Evolutionary conservation across 2,329 filamentous ascomycete genomes (phyloP).

Genomic region (Pestalotiopsis sp.): DNA sequence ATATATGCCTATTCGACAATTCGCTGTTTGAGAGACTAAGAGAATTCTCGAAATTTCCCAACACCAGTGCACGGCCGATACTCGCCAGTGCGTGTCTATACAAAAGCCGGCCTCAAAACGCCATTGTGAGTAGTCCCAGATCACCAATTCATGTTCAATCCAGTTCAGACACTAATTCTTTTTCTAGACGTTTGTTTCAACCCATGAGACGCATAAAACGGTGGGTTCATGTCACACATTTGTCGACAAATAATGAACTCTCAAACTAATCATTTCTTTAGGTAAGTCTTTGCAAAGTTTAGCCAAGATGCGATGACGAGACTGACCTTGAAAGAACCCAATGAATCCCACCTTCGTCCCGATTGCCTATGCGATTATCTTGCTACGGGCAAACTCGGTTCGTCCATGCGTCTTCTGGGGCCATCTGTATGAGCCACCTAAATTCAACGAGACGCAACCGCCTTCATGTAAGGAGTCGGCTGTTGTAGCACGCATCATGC

Average conservation of each 20-base stretch:
- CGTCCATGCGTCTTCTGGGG: slow-evolving; percentile 71
- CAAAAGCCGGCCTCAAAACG: background rate
- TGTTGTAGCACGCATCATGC: slow-evolving; percentile 57
- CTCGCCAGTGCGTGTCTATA: background rate
- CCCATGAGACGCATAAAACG: background rate
- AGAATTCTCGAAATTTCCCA: background rate
- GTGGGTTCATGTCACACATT: background rate
- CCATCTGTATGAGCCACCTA: slow-evolving; percentile 54
- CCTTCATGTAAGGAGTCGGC: slow-evolving; percentile 34
- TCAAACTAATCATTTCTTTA: slow-evolving; percentile 27
- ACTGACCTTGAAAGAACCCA: slow-evolving; percentile 42
- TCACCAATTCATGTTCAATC: background rate
- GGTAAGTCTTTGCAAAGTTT: too few species aligned
- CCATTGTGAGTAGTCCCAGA: background rate
- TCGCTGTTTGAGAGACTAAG: slow-evolving; percentile 60
- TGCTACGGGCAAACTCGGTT: slow-evolving; percentile 56
- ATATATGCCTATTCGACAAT: slow-evolving; percentile 57
- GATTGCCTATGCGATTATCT: slow-evolving; percentile 70
- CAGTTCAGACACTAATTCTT: background rate
- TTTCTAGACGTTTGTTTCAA: background rate
- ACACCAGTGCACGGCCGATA: background rate
- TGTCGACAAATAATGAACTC: slow-evolving; percentile 29
- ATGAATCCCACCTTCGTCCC: slow-evolving; percentile 69
- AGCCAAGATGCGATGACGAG: background rate
- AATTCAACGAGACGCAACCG: slow-evolving; percentile 40